Base-by-base conservation (phyloP, 345 rosid genomes). In the Euphorbia tirucalli region DNA sequence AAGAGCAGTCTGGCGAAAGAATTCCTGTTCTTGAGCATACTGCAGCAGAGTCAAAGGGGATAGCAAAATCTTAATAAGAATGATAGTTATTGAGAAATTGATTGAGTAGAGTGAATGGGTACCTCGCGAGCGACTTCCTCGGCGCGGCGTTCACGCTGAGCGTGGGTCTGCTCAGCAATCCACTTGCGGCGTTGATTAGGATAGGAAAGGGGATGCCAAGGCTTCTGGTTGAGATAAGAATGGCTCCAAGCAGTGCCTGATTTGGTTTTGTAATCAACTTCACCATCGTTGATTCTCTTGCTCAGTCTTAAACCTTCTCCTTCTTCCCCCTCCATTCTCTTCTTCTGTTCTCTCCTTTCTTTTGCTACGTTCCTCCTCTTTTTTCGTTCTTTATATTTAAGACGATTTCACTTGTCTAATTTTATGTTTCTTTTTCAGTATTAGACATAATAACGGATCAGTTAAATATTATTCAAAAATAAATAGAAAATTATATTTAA, bases 11-110 rank as follows among this genome's bases (percentile, higher is more conserved):
- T 92, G 97, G 63, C 97, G 93, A 75, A 90, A 92, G 77, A 95
- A 95, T n/a, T 90, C 97, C 75, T 95, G 97, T 87, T 95, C 97
- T 79, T 92, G 97, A 74, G 97, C 89, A 86, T 92, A 92, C 99
- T 92, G 72, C 68, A 66, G 6, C 14, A 28, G 57, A 65, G 41
- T 60, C 27, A 72, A 22, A 60, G 3, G 22, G 9, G 1, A 61
- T 27, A 3, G 7, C 31, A 10, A 37, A 21, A 50, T 39, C 30
- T 41, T 43, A 4, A 10, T 16, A 2, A 50, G 22, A 50, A 18
- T 11, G 32, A 5, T 30, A 3, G 46, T 19, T 25, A 54, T 31
- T 7, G 15, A 64, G 8, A 8, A 2, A 65, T 18, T 52, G 24
- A 31, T 25, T 13, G 27, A 11, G 10, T 16, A 18, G 63, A 7